phyloP scores from a whole-genome alignment of 768 basidiomycete genomes.

The Cubamyces lactineus region DNA sequence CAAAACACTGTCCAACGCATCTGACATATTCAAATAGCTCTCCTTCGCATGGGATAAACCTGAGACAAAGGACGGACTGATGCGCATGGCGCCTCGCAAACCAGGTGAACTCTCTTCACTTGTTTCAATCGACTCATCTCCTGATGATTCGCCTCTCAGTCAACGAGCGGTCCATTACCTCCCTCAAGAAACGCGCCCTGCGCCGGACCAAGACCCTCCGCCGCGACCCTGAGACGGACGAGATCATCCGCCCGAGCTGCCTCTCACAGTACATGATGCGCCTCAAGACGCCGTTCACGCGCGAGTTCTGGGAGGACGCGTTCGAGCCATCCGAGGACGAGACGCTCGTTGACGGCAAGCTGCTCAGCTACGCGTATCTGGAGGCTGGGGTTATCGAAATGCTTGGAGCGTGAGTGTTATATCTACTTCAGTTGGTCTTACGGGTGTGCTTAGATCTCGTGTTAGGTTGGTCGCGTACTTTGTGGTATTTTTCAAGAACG shows the following conservation, averaged over 20 bases:
- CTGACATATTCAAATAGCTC: slow-evolving; percentile 39
- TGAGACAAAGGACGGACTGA: slow-evolving; percentile 64
- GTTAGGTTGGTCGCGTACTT: slow-evolving; percentile 64
- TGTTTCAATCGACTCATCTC: not conserved
- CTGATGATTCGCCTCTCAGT: slow-evolving; percentile 39
- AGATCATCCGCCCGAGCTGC: slow-evolving; percentile 46
- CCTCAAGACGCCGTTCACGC: slow-evolving; percentile 56
- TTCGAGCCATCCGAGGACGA: slow-evolving; percentile 59
- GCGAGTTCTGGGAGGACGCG: slow-evolving; percentile 60
- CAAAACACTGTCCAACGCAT: not conserved
- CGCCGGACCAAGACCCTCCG: slow-evolving; percentile 56
- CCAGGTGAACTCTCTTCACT: slow-evolving; percentile 46
- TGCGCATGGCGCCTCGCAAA: slow-evolving; percentile 68
- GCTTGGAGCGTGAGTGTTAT: slow-evolving; percentile 50
- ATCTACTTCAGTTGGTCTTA: no score
- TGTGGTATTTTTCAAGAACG: slow-evolving; percentile 64
- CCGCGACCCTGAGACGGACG: slow-evolving; percentile 56
- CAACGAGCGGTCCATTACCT: slow-evolving; percentile 54
- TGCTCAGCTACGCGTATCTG: slow-evolving; percentile 68
- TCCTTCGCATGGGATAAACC: slow-evolving; percentile 77
- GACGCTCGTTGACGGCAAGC: slow-evolving; percentile 59
- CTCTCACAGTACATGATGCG: slow-evolving; percentile 42
- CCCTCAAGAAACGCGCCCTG: slow-evolving; percentile 59
- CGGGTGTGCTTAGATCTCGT: not conserved
- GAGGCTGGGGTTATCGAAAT: slow-evolving; percentile 68